Percentiles rank a stretch among this genome's conserved stretches.
These are phyloP conservation scores for Sextonia rubra DNA, from an alignment of 164 flowering plant genomes.

Conservation along the genomic window DNA sequence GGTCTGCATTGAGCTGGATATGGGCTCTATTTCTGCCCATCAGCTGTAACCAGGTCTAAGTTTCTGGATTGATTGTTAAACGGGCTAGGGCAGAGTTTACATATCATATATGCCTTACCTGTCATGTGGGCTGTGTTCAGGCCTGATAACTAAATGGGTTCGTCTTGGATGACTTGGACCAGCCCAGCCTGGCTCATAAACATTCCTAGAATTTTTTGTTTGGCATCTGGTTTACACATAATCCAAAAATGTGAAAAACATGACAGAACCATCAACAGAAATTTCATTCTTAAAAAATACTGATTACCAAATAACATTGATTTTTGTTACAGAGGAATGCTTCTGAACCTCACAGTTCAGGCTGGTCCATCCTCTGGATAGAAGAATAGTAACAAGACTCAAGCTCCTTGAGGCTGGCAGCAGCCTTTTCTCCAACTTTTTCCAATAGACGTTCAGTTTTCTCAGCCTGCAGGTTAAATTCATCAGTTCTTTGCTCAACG, in stretches of 20 bases:
- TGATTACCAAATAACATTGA: background rate
- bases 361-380: conserved; percentile 27
- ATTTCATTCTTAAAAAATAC: background rate
- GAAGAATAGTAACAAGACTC: conserved; percentile 86
- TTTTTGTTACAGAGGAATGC: background rate
- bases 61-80: no score
- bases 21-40: no score
- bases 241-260: background rate
- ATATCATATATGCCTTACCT: no score
- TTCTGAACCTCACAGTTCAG: conserved; percentile 6
- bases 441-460: conserved; percentile 58
- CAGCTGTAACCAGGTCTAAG: no score
- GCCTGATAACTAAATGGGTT: no score
- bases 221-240: background rate
- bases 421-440: conserved; percentile 81
- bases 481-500: conserved; percentile 67
- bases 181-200: no score
- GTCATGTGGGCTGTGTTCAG: no score
- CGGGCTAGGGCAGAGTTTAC: no score
- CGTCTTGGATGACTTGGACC: no score
- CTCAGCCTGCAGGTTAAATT: conserved; percentile 61
- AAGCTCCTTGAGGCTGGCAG: conserved; percentile 81
- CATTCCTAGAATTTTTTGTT: no score
- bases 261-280: background rate
- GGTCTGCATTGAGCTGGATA: no score